These are phyloP conservation scores for Phytopythium vexans DNA, from an alignment of 352 stramenopile species.

Conservation along the genomic window DNA sequence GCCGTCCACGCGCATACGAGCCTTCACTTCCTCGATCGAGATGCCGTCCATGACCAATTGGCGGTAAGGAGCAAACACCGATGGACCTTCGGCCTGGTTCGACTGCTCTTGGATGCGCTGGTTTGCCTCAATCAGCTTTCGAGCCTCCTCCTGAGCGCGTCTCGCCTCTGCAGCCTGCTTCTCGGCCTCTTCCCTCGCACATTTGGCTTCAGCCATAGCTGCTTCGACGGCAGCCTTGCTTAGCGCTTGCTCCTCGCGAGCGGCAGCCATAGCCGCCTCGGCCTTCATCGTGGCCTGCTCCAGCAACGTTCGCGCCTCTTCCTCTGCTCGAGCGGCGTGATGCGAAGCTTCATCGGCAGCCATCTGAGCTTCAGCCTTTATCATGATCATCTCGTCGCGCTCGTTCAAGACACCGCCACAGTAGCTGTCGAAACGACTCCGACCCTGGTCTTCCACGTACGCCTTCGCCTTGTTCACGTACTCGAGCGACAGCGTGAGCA, in stretches of 20 bases:
- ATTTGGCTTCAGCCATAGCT: conserved; percentile 76
- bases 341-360: conserved; percentile 77
- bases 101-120: too few relatives aligned
- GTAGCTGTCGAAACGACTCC: conserved; percentile 53
- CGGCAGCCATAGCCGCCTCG: conserved; percentile 77
- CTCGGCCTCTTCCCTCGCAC: conserved; percentile 77
- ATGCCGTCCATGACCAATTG: too few relatives aligned
- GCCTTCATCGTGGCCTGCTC: conserved; percentile 79
- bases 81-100: too few relatives aligned
- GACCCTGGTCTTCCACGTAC: conserved; percentile 72
- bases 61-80: too few relatives aligned
- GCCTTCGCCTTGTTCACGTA: too few relatives aligned
- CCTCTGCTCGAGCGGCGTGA: conserved; percentile 64
- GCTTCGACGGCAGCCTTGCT: conserved; percentile 81
- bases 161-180: conserved; percentile 72
- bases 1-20: too few relatives aligned
- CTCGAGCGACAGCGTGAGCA: too few relatives aligned
- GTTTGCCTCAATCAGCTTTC: conserved; percentile 85
- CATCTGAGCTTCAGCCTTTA: conserved; percentile 79
- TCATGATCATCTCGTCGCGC: conserved; percentile 81
- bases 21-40: too few relatives aligned
- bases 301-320: conserved; percentile 70
- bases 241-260: conserved; percentile 73
- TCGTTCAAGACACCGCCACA: conserved; percentile 67
- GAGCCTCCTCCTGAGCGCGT: conserved; percentile 71